phyloP scores from a whole-genome alignment of 1,139 yeast species.

The Pichia kudriavzevii region DNA sequence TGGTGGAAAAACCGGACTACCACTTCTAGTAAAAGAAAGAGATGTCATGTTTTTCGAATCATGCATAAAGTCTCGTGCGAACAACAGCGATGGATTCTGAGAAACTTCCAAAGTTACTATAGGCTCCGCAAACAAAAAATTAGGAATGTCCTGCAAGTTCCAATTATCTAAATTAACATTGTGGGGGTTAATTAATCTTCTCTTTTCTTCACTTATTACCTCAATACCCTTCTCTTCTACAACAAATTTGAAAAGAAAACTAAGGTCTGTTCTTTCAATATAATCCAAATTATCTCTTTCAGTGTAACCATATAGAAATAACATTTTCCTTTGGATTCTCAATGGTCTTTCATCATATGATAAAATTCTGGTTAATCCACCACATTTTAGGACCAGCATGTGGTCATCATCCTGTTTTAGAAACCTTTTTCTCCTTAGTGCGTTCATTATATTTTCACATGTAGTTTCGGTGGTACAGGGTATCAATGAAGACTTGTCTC shows the following conservation, averaged over 20 bases:
- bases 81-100: conserved; percentile 75
- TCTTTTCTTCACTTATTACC: conserved; percentile 49
- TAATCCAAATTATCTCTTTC: conserved; percentile 68
- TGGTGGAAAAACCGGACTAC: conserved; percentile 66
- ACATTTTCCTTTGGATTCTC: conserved; percentile 63
- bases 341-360: conserved; percentile 73
- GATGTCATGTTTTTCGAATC: conserved; percentile 65
- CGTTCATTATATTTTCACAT: conserved; percentile 63
- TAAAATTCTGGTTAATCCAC: conserved; percentile 69
- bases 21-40: conserved; percentile 64
- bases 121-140: conserved; percentile 73
- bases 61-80: conserved; percentile 82
- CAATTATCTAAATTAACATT: conserved; percentile 70
- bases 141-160: conserved; percentile 79
- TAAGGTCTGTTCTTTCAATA: conserved; percentile 81
- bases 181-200: conserved; percentile 58
- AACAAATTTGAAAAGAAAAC: conserved; percentile 78
- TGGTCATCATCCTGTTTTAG: conserved; percentile 62
- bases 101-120: conserved; percentile 80
- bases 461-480: conserved; percentile 57
- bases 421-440: conserved; percentile 68
- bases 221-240: conserved; percentile 67
- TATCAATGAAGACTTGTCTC: conserved; percentile 39
- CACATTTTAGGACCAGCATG: conserved; percentile 73
- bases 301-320: conserved; percentile 73